phyloP scores from a whole-genome alignment of 2,329 filamentous ascomycete genomes.

The Elsinoe perseae region DNA sequence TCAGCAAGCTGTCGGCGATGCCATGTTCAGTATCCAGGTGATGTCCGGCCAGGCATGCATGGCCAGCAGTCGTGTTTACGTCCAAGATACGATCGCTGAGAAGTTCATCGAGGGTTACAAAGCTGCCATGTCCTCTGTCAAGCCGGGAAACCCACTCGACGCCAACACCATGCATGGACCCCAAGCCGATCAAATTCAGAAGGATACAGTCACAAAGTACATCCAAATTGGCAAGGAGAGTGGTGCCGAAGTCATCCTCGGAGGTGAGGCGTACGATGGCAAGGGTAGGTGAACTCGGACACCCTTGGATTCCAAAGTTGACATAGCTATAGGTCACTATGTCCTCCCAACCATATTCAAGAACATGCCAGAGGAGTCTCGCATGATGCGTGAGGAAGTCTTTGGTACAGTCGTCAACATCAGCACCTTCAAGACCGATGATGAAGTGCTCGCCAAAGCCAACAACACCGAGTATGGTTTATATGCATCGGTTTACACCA shows the following conservation, averaged over 20 bases:
- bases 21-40: slow-evolving; percentile 43
- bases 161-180: slow-evolving; percentile 36
- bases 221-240: slow-evolving; percentile 30
- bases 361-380: slow-evolving; percentile 36
- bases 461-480: slow-evolving; percentile 35
- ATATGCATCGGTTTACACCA: slow-evolving; percentile 33
- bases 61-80: slow-evolving; percentile 50
- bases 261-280: slow-evolving; percentile 7
- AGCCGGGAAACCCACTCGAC: slow-evolving; percentile 26
- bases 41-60: slow-evolving; percentile 54
- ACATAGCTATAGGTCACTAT: slow-evolving; percentile 32
- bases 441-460: slow-evolving; percentile 30
- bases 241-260: neutral
- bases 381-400: slow-evolving; percentile 31
- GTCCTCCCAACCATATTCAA: slow-evolving; percentile 43
- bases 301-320: neutral
- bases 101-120: slow-evolving; percentile 37
- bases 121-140: slow-evolving; percentile 26
- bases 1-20: slow-evolving; percentile 28
- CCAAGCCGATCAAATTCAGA: slow-evolving; percentile 45
- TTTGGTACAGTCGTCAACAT: slow-evolving; percentile 35
- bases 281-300: slow-evolving; percentile 8
- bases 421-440: slow-evolving; percentile 31
- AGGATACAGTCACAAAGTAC: slow-evolving; percentile 40
- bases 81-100: slow-evolving; percentile 45